These are phyloP conservation scores for Fusarium sp. DNA, from an alignment of 2,329 filamentous ascomycete species.

Conservation along the genomic window DNA sequence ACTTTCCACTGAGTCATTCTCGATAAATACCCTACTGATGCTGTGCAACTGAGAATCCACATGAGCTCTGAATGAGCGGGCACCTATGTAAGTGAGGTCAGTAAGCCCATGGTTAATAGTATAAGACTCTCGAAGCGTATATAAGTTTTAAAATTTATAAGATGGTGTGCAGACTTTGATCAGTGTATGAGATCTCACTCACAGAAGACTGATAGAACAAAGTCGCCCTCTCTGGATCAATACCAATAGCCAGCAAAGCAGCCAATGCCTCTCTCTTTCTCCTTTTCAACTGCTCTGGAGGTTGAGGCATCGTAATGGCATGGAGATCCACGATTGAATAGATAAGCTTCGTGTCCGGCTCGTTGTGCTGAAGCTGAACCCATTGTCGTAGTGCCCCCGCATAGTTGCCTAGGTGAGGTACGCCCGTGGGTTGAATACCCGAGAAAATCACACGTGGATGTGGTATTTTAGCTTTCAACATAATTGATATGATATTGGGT, in stretches of 20 bases:
- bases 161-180: neutral
- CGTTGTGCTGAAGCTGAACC: slow-evolving; percentile 78
- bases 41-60: slow-evolving; percentile 95
- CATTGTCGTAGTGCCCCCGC: slow-evolving; percentile 89
- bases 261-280: slow-evolving; percentile 82
- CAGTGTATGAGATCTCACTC: slow-evolving; percentile 43
- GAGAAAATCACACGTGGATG: slow-evolving; percentile 78
- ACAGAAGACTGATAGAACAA: slow-evolving; percentile 88
- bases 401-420: slow-evolving; percentile 96
- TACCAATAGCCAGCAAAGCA: slow-evolving; percentile 82
- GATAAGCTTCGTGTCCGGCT: slow-evolving; percentile 69
- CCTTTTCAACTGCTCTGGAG: slow-evolving; percentile 68
- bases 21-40: slow-evolving; percentile 91
- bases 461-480: slow-evolving; percentile 17
- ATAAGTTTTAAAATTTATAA: neutral
- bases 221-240: slow-evolving; percentile 79
- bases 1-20: slow-evolving; percentile 99
- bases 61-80: slow-evolving; percentile 88
- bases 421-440: slow-evolving; percentile 94
- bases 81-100: slow-evolving; percentile 59
- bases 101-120: neutral
- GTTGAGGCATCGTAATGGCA: slow-evolving; percentile 84
- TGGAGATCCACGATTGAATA: slow-evolving; percentile 95
- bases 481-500: neutral
- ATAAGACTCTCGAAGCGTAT: neutral